These are phyloP conservation scores for Oryza punctata DNA, from an alignment of 176 grass and related monocot genomes.

Conservation along the genomic window DNA sequence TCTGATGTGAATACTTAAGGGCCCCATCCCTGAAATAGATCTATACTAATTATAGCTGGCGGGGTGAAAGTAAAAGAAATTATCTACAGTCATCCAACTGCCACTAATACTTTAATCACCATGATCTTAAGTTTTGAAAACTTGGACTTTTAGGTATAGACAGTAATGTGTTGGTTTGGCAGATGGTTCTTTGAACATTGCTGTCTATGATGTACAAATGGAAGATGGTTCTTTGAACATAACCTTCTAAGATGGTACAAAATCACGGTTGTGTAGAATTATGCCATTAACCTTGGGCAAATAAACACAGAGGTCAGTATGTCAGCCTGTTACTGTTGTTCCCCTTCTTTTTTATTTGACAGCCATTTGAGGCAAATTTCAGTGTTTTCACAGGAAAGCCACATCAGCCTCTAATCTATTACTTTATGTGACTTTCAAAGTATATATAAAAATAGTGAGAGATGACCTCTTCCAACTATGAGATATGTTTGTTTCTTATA, in stretches of 20 bases:
- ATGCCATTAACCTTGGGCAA: not conserved
- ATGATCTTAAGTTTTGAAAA: conserved; percentile 8
- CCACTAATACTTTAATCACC: not conserved
- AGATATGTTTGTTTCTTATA: not conserved
- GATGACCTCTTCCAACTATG: not conserved
- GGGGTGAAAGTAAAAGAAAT: conserved; percentile 14
- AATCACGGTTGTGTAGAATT: not conserved
- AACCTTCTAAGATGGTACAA: no score
- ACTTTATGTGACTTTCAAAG: not conserved
- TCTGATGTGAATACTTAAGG: conserved; percentile 31
- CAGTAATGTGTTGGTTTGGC: not conserved
- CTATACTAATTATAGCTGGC: not conserved
- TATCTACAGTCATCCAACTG: conserved; percentile 17
- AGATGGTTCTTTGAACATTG: conserved; percentile 14
- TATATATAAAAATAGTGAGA: not conserved
- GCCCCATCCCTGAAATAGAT: not conserved
- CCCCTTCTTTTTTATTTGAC: not conserved
- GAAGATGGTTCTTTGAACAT: no score
- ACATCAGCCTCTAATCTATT: not conserved
- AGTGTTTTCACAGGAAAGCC: not conserved
- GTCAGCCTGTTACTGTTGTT: not conserved
- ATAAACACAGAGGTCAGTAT: not conserved
- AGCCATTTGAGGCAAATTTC: not conserved
- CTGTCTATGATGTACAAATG: no score
- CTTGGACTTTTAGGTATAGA: not conserved